These are phyloP conservation scores for Aspergillus sp. DNA, from an alignment of 2,329 filamentous ascomycete genomes.

Conservation along the genomic window DNA sequence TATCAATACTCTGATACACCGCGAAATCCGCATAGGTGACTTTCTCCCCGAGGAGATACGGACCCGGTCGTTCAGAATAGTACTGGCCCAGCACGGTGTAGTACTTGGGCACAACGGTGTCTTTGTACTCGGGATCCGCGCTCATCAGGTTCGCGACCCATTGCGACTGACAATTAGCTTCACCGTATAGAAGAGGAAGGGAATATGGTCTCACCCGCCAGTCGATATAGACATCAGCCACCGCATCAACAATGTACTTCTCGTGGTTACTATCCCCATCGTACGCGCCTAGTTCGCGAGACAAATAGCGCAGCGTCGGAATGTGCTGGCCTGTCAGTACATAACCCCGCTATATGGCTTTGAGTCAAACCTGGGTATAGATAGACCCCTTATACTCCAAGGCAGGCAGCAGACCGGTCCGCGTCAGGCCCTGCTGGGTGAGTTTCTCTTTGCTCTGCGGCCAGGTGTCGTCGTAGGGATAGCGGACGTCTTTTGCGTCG, in stretches of 20 bases:
- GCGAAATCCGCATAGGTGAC: conserved; percentile 3
- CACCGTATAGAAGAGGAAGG: neutral
- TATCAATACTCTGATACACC: conserved; percentile 3
- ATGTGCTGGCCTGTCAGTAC: neutral
- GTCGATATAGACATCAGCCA: neutral
- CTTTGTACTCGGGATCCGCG: neutral
- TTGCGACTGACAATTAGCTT: neutral
- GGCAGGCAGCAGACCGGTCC: neutral
- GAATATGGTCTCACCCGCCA: neutral
- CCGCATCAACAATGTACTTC: conserved; percentile 3
- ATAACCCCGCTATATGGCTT: too few relatives aligned
- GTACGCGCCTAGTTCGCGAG: neutral
- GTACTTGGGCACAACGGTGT: neutral
- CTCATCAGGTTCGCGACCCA: neutral
- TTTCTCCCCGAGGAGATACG: neutral
- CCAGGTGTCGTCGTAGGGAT: neutral
- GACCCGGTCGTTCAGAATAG: neutral
- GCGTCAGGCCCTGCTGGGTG: neutral
- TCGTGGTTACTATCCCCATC: neutral
- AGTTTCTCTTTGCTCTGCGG: neutral
- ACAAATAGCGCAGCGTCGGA: neutral
- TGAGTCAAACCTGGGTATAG: neutral
- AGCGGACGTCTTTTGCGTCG: neutral
- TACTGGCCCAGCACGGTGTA: neutral
- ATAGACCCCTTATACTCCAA: neutral